phyloP scores from a whole-genome alignment of 768 basidiomycete species.

The Kwoniella pini region DNA sequence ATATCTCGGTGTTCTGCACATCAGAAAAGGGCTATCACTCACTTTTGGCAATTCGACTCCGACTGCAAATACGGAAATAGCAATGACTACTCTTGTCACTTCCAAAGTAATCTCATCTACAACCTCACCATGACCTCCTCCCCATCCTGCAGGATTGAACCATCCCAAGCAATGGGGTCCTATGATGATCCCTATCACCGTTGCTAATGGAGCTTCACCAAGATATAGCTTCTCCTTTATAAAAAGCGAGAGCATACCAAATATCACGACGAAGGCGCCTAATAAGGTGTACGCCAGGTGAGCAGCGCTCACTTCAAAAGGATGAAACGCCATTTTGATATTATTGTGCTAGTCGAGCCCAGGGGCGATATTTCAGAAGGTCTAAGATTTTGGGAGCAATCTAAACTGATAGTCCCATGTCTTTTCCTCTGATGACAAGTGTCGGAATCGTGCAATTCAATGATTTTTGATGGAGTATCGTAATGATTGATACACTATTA shows the following conservation, averaged over 20 bases:
- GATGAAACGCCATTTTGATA: constrained; percentile 36
- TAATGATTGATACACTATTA: too few relatives aligned
- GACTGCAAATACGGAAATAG: constrained; percentile 95
- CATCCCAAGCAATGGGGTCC: constrained; percentile 81
- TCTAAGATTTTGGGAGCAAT: too few relatives aligned
- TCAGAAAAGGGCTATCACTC: constrained; percentile 20
- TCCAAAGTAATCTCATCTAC: constrained; percentile 84
- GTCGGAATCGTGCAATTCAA: too few relatives aligned
- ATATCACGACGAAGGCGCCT: constrained; percentile 78
- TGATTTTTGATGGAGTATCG: too few relatives aligned
- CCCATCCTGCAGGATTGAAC: constrained; percentile 81
- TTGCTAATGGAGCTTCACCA: constrained; percentile 95
- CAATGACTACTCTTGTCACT: constrained; percentile 86
- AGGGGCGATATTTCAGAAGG: too few relatives aligned
- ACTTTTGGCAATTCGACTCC: constrained; percentile 88
- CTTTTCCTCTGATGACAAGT: too few relatives aligned
- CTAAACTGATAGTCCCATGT: too few relatives aligned
- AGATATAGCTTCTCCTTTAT: constrained; percentile 89
- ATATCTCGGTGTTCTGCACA: too few relatives aligned
- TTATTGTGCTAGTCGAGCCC: not conserved
- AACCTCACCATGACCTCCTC: constrained; percentile 56
- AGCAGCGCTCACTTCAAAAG: constrained; percentile 66
- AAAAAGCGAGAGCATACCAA: constrained; percentile 85
- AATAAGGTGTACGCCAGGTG: constrained; percentile 78
- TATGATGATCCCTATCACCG: constrained; percentile 86